These are phyloP conservation scores for Melanomma pulvis-pyrius DNA, from an alignment of 495 filamentous ascomycete species.

Conservation along the genomic window DNA sequence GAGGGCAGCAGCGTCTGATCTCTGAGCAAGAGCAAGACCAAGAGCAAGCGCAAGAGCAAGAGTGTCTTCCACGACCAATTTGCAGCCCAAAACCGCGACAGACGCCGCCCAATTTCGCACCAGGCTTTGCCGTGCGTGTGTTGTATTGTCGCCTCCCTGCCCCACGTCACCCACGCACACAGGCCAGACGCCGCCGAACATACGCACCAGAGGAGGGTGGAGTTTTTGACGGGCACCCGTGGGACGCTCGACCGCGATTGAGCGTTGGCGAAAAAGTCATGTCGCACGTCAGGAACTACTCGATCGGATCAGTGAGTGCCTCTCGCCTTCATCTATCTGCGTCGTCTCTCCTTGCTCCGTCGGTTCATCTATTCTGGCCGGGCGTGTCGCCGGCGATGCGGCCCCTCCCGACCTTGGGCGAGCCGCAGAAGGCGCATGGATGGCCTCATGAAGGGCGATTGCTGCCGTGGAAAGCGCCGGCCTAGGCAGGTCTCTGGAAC, in stretches of 20 bases:
- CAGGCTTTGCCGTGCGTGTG: neutral
- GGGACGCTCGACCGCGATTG: neutral
- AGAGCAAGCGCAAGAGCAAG: neutral
- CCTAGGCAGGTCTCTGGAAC: slow-evolving; percentile 4
- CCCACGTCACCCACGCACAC: neutral
- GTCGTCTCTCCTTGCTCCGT: neutral
- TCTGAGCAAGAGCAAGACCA: slow-evolving; percentile 1
- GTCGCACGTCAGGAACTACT: slow-evolving; percentile 26
- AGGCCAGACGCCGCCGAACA: neutral
- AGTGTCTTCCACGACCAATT: neutral
- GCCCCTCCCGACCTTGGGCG: slow-evolving; percentile 10
- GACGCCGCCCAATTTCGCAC: neutral
- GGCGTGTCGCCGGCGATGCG: too few relatives aligned
- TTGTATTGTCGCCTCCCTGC: neutral
- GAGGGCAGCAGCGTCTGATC: slow-evolving; percentile 2
- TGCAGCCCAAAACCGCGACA: neutral
- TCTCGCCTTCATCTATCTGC: slow-evolving; percentile 4
- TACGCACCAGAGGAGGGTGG: neutral
- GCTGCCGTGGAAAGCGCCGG: slow-evolving; percentile 17
- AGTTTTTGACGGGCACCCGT: neutral
- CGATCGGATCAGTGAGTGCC: slow-evolving; percentile 27
- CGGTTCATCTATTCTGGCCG: slow-evolving; percentile 9
- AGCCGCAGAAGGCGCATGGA: slow-evolving; percentile 1
- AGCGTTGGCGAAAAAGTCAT: neutral
- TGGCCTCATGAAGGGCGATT: too few relatives aligned